Evolutionary conservation across 1,139 yeast genomes (phyloP).

Genomic region (Yamadazyma sp.): DNA sequence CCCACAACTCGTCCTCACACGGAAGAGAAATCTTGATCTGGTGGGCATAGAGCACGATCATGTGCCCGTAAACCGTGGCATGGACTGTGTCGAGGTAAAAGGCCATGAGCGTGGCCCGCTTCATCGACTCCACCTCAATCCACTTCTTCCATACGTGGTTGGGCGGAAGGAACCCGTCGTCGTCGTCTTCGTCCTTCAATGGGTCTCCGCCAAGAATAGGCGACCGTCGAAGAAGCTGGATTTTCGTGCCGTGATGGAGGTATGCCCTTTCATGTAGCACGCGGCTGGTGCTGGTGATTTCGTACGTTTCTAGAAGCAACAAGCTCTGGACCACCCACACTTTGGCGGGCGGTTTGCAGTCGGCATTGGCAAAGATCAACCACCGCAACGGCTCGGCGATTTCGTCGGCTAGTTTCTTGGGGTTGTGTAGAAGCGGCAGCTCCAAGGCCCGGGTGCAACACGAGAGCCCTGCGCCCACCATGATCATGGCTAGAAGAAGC

Average conservation of each 20-base stretch:
- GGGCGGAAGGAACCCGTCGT: slow-evolving; percentile 11
- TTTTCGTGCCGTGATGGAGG: slow-evolving; percentile 71
- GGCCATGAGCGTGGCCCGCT: slow-evolving; percentile 31
- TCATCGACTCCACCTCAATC: slow-evolving; percentile 35
- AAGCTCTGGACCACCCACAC: slow-evolving; percentile 67
- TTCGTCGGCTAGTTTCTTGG: slow-evolving; percentile 26
- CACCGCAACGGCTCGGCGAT: slow-evolving; percentile 66
- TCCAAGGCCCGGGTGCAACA: slow-evolving; percentile 19
- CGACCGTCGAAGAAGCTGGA: slow-evolving; percentile 66
- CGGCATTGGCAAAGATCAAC: slow-evolving; percentile 54
- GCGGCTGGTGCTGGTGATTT: slow-evolving; percentile 46
- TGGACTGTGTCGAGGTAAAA: slow-evolving; percentile 32
- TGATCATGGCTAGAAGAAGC: slow-evolving; percentile 53
- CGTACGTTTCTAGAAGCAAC: slow-evolving; percentile 59
- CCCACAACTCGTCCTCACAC: slow-evolving; percentile 34
- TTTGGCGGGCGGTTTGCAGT: slow-evolving; percentile 53
- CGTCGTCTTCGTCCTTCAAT: slow-evolving; percentile 22
- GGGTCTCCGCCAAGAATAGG: slow-evolving; percentile 71
- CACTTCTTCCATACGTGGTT: slow-evolving; percentile 28
- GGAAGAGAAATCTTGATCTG: slow-evolving; percentile 31
- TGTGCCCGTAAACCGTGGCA: slow-evolving; percentile 34
- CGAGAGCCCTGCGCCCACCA: slow-evolving; percentile 50
- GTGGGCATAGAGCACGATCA: slow-evolving; percentile 28
- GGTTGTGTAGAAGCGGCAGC: slow-evolving; percentile 14
- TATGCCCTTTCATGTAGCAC: slow-evolving; percentile 67